Base-by-base conservation (phyloP, 2,329 filamentous ascomycete genomes). In the Zalaria obscura region DNA sequence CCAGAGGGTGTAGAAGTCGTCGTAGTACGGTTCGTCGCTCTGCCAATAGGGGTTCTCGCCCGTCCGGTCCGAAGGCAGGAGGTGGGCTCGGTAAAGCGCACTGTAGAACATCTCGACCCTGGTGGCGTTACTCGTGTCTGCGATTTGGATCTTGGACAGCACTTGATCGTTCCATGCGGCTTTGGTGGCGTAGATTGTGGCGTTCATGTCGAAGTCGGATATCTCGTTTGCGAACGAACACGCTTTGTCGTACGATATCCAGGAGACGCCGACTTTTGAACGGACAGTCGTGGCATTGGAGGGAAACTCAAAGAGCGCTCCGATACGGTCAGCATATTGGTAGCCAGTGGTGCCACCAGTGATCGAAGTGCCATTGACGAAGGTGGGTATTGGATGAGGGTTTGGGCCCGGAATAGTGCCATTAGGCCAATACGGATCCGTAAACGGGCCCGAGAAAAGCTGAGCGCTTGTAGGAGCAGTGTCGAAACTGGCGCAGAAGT, bases 1-100 rank as follows among this genome's bases (percentile, higher is more conserved):
- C 80, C 80, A 84, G 25, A 80, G 69, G 0, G 80, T 83, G 52
- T 81, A 83, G 10, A 79, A 73, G 44, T 84, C 80, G 44, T 81
- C 75, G 51, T 80, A 84, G 51, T 81, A 83, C 2, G 80, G 79
- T 55, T 84, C 80, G 0, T 54, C 50, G 1, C 75, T 78, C 1
- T 61, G 54, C 79, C 80, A 84, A 0, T 68, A 57, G 0, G 79
- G 78, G 45, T 83, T 85, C 53, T 84, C 80, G 0, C 77, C 78
- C 0, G 78, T 83, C 46, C 77, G 74, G 53, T 84, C 81, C 1
- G 77, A 78, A 0, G 80, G 79, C 31, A 83, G 70, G 7, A 83
- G 57, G 44, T 76, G 73, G 73, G 80, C 80, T 49, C 80, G 78
- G 52, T 83, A 84, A 29, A 85, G 55, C 0, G 76, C 77, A 0